These are phyloP conservation scores for Hypoxylon lienhwacheense DNA, from an alignment of 495 filamentous ascomycete genomes.

Conservation along the genomic window DNA sequence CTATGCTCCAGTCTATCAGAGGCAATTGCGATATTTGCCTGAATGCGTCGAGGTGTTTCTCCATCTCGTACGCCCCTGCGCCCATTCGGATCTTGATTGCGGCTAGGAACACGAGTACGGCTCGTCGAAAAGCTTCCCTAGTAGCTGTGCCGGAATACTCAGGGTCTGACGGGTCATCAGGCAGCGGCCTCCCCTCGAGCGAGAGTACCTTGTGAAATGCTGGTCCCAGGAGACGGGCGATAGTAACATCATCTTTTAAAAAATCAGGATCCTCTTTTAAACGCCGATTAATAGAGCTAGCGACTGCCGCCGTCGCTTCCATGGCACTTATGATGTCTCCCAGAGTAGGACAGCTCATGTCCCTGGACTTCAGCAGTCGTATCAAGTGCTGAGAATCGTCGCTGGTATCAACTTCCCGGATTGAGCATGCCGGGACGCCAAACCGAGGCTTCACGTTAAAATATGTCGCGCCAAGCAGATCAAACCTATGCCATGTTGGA, in stretches of 20 bases:
- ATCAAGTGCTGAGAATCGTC: constrained; percentile 21
- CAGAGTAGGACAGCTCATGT: constrained; percentile 25
- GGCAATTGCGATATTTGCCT: constrained; percentile 32
- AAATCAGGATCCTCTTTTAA: constrained; percentile 3
- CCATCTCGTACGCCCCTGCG: constrained; percentile 16
- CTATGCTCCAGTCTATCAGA: constrained; percentile 25
- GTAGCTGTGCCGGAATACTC: constrained; percentile 28
- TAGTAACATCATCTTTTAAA: constrained; percentile 30
- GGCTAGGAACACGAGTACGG: constrained; percentile 31
- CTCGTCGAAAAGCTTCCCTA: constrained; percentile 31
- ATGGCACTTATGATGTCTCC: constrained; percentile 33
- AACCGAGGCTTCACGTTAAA: constrained; percentile 29
- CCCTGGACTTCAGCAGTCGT: constrained; percentile 21
- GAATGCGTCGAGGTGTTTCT: constrained; percentile 33
- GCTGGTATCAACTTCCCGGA: constrained; percentile 17
- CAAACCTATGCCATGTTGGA: constrained; percentile 16
- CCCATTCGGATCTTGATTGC: constrained; percentile 27
- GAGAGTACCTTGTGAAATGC: constrained; percentile 29
- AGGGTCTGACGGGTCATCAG: constrained; percentile 14
- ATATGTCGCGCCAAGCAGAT: constrained; percentile 31
- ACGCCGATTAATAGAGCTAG: constrained; percentile 31
- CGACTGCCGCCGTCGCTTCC: constrained; percentile 27
- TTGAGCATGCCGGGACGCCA: constrained; percentile 14
- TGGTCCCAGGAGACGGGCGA: constrained; percentile 25
- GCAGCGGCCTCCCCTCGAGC: constrained; percentile 29